A percentile compares a stretch with the other conserved stretches of the same genome.
These are phyloP conservation scores for Dactylellina leptospora DNA, from an alignment of 2,329 filamentous ascomycete genomes.

Conservation along the genomic window DNA sequence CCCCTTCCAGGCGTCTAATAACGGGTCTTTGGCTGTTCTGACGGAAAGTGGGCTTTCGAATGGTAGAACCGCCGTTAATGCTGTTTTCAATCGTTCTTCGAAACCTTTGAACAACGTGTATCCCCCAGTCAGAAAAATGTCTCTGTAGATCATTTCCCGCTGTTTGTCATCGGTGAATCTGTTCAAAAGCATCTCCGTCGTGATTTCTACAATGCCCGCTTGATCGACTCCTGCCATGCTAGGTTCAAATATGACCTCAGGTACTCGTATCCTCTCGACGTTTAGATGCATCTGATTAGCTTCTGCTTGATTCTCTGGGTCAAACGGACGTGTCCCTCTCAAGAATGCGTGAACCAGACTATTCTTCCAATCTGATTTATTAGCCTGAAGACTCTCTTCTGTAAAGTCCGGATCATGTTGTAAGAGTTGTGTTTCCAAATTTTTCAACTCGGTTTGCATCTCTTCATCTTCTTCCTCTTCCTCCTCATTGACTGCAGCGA, in stretches of 20 bases:
- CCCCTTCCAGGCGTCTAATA: constrained; percentile 92
- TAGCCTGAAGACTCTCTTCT: constrained; percentile 89
- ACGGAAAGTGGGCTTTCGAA: constrained; percentile 73
- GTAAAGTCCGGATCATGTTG: constrained; percentile 87
- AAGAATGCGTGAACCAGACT: constrained; percentile 88
- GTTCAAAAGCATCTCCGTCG: constrained; percentile 85
- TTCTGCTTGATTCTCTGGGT: constrained; percentile 79
- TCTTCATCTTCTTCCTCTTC: constrained; percentile 89
- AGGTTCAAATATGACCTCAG: constrained; percentile 91
- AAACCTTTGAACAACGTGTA: constrained; percentile 87
- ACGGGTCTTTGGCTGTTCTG: constrained; percentile 76
- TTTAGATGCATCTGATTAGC: constrained; percentile 92
- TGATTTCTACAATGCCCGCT: constrained; percentile 90
- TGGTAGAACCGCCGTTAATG: constrained; percentile 77
- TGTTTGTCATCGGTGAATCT: constrained; percentile 68
- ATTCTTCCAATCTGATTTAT: constrained; percentile 94
- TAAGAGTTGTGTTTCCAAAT: constrained; percentile 83
- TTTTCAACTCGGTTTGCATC: constrained; percentile 75
- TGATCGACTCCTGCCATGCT: constrained; percentile 92
- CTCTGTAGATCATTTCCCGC: constrained; percentile 68
- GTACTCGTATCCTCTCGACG: constrained; percentile 92
- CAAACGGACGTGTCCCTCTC: constrained; percentile 85
- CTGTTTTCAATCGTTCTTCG: constrained; percentile 78
- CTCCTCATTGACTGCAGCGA: constrained; percentile 80
- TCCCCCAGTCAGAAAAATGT: constrained; percentile 95